phyloP scores from a whole-genome alignment of 2,329 filamentous ascomycete species.

The Neofusicoccum cordaticola region DNA sequence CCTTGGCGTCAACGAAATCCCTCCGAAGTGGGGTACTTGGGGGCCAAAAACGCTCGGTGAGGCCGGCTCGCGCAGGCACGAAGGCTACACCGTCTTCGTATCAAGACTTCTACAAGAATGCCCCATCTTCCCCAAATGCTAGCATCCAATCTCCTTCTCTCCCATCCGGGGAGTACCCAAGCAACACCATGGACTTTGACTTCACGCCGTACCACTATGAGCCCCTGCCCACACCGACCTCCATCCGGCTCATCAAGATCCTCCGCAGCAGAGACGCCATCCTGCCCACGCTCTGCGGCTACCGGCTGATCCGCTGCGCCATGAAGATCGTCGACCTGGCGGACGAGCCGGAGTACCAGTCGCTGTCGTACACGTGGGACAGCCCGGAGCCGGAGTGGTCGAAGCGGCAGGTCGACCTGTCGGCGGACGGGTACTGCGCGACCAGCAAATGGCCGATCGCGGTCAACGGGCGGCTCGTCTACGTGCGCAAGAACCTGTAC shows the following conservation, averaged over 20 bases:
- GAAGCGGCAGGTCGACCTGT: background rate
- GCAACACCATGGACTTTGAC: background rate
- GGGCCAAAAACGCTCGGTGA: too few relatives aligned
- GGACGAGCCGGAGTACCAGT: background rate
- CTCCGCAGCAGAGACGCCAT: background rate
- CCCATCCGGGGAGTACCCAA: too few relatives aligned
- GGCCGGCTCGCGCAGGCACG: too few relatives aligned
- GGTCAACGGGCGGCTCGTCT: background rate
- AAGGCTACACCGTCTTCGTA: too few relatives aligned
- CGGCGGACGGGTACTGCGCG: background rate
- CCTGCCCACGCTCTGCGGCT: background rate
- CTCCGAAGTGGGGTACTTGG: too few relatives aligned
- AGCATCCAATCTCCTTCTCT: too few relatives aligned
- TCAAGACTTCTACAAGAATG: too few relatives aligned
- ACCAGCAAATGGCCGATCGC: background rate
- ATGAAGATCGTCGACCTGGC: background rate
- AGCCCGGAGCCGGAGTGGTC: background rate
- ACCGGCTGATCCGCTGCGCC: background rate
- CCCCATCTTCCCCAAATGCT: too few relatives aligned
- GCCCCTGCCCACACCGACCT: background rate
- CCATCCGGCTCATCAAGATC: constrained; percentile 7
- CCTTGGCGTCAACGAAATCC: too few relatives aligned
- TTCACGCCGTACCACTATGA: background rate
- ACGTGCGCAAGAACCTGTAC: constrained; percentile 6
- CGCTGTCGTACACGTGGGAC: constrained; percentile 6